These are phyloP conservation scores for Plectosphaerella plurivora DNA, from an alignment of 2,329 filamentous ascomycete genomes.

Conservation along the genomic window DNA sequence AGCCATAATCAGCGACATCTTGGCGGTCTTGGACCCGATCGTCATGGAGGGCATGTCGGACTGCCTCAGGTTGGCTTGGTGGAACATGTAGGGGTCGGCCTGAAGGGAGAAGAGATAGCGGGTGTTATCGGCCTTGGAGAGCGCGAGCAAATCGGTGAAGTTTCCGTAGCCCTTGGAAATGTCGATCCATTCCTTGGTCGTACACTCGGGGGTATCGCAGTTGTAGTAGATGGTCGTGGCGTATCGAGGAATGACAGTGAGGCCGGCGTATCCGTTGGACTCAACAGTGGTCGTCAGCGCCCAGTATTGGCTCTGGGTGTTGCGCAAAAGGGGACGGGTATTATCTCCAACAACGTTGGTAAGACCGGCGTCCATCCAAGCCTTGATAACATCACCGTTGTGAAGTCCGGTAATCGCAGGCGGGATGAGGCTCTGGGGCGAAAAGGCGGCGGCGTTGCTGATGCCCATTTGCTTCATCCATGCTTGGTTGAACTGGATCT, in stretches of 20 bases:
- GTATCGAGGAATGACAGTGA: slow-evolving; percentile 55
- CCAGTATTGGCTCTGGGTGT: slow-evolving; percentile 46
- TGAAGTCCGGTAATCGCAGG: slow-evolving; percentile 60
- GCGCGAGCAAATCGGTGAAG: slow-evolving; percentile 45
- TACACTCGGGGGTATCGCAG: slow-evolving; percentile 53
- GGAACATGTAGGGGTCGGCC: slow-evolving; percentile 56
- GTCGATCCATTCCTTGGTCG: slow-evolving; percentile 55
- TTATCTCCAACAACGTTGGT: slow-evolving; percentile 58
- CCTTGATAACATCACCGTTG: slow-evolving; percentile 57
- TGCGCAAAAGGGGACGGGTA: slow-evolving; percentile 50
- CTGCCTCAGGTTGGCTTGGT: slow-evolving; percentile 57
- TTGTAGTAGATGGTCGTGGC: slow-evolving; percentile 62
- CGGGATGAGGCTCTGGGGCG: slow-evolving; percentile 51
- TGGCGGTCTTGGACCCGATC: slow-evolving; percentile 39
- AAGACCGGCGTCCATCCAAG: slow-evolving; percentile 56
- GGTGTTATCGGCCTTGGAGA: slow-evolving; percentile 48
- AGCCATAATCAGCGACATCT: slow-evolving; percentile 49
- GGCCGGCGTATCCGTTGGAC: slow-evolving; percentile 49
- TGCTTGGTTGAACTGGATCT: slow-evolving; percentile 56
- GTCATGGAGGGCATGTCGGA: slow-evolving; percentile 39
- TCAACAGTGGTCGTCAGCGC: slow-evolving; percentile 47
- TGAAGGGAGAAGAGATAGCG: slow-evolving; percentile 52
- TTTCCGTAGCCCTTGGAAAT: slow-evolving; percentile 51
- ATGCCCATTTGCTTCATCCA: slow-evolving; percentile 53
- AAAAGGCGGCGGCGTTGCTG: slow-evolving; percentile 39